phyloP scores from a whole-genome alignment of 441 rosid species.

The Macaranga tanarius region DNA sequence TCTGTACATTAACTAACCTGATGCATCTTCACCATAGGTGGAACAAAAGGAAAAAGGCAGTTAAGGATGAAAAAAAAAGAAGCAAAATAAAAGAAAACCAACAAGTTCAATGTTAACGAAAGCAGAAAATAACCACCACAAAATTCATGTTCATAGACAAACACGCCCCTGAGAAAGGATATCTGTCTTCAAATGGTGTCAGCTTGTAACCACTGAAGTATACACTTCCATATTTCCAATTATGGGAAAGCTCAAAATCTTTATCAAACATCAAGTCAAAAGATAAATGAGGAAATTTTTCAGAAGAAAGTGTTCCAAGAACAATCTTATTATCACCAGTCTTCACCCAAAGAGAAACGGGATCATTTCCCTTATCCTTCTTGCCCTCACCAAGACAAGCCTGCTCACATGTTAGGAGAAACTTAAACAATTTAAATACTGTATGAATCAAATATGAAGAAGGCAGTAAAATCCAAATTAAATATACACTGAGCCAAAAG shows the following conservation, averaged over 20 bases:
- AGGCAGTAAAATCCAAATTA: neutral
- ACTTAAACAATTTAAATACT: slow-evolving; percentile 12
- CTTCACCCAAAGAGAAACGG: slow-evolving; percentile 40
- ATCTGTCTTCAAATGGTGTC: slow-evolving; percentile 26
- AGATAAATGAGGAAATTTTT: slow-evolving; percentile 58
- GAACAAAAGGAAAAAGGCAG: slow-evolving; percentile 25
- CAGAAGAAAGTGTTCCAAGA: slow-evolving; percentile 65
- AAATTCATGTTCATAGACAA: neutral
- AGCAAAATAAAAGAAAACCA: slow-evolving; percentile 12
- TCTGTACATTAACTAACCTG: slow-evolving; percentile 35
- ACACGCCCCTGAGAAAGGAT: slow-evolving; percentile 43
- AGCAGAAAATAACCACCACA: neutral
- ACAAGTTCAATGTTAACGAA: neutral
- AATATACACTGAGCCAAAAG: neutral
- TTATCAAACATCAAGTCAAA: slow-evolving; percentile 62
- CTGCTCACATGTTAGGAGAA: slow-evolving; percentile 30
- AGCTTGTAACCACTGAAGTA: slow-evolving; percentile 66
- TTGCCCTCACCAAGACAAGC: slow-evolving; percentile 62
- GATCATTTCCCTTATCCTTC: slow-evolving; percentile 45
- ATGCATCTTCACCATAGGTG: slow-evolving; percentile 20
- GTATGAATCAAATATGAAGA: neutral
- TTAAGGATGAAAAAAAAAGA: slow-evolving; percentile 42
- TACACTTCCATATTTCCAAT: slow-evolving; percentile 68
- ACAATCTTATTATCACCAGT: slow-evolving; percentile 49
- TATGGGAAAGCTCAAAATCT: slow-evolving; percentile 71